Percentiles rank a stretch among this genome's conserved stretches.
Conservation (phyloP, 768 basidiomycete genomes). For the Boletus sp. region DNA sequence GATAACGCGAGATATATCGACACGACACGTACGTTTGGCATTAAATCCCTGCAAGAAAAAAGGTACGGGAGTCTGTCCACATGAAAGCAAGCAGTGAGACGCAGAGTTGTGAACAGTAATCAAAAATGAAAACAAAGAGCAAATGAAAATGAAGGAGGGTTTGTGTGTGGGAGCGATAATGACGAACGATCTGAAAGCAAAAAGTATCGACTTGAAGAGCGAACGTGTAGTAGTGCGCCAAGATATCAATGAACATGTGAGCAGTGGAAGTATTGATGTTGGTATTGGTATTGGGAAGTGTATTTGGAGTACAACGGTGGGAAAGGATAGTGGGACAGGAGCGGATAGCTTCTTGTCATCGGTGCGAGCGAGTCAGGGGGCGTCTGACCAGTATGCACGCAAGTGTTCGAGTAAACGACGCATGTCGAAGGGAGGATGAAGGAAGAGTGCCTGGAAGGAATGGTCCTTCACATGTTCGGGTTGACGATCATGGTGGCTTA, state of each 20-base stretch:
- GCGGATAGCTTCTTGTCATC: neutral
- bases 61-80: conserved; percentile 1
- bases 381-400: neutral
- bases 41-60: conserved; percentile 17
- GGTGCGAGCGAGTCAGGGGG: neutral
- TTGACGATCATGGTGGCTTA: conserved; percentile 7
- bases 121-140: neutral
- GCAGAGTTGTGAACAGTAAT: neutral
- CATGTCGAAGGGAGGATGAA: neutral
- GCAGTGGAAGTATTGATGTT: neutral
- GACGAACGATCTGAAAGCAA: neutral
- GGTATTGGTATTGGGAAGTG: conserved; percentile 9
- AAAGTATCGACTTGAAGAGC: conserved; percentile 7
- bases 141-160: conserved; percentile 1
- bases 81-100: conserved; percentile 2
- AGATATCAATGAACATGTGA: conserved; percentile 11
- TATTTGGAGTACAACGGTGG: conserved; percentile 16
- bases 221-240: conserved; percentile 10
- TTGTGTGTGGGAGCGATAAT: neutral
- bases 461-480: neutral
- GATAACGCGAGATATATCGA: conserved; percentile 3
- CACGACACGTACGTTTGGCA: conserved; percentile 10
- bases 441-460: neutral
- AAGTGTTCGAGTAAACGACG: neutral
- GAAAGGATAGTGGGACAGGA: neutral